A percentile compares a stretch with the other conserved stretches of the same genome.
Evolutionary conservation across 2,329 filamentous ascomycete genomes (phyloP).

Genomic region (Stemphylium vesicarium): DNA sequence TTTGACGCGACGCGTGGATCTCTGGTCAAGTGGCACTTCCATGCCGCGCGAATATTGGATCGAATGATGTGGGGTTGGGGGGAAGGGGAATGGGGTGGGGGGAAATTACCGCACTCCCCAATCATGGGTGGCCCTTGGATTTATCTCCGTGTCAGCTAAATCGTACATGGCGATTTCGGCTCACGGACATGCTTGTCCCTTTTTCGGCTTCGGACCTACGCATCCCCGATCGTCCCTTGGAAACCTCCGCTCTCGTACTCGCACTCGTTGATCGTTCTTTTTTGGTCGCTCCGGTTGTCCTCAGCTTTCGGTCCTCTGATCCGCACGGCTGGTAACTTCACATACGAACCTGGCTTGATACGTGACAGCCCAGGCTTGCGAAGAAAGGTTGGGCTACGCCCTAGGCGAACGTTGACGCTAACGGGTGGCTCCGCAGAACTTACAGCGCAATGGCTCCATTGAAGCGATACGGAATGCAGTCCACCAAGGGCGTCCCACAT

Average conservation of each 20-base stretch:
- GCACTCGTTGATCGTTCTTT: too few relatives aligned
- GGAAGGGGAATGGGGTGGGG: background rate
- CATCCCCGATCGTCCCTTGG: background rate
- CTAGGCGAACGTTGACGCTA: constrained; percentile 3
- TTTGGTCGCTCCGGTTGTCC: too few relatives aligned
- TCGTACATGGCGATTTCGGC: constrained; percentile 2
- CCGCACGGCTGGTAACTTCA: too few relatives aligned
- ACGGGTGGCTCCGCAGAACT: constrained; percentile 18
- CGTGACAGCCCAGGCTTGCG: too few relatives aligned
- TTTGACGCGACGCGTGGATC: constrained; percentile 2
- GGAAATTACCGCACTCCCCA: constrained; percentile 12
- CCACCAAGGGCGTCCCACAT: constrained; percentile 70
- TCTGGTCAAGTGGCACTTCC: background rate
- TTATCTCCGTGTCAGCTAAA: background rate
- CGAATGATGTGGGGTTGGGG: constrained; percentile 5
- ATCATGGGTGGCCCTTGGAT: constrained; percentile 1
- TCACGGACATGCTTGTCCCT: background rate
- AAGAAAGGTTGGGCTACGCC: too few relatives aligned
- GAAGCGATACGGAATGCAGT: constrained; percentile 75
- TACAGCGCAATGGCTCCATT: constrained; percentile 78
- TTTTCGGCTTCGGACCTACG: constrained; percentile 7
- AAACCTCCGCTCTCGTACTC: too few relatives aligned
- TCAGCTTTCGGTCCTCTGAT: too few relatives aligned
- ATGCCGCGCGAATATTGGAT: background rate
- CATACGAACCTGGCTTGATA: too few relatives aligned